Evolutionary conservation across 1,284 basidiomycete species (phyloP).

Genomic region (Malassezia nana): DNA sequence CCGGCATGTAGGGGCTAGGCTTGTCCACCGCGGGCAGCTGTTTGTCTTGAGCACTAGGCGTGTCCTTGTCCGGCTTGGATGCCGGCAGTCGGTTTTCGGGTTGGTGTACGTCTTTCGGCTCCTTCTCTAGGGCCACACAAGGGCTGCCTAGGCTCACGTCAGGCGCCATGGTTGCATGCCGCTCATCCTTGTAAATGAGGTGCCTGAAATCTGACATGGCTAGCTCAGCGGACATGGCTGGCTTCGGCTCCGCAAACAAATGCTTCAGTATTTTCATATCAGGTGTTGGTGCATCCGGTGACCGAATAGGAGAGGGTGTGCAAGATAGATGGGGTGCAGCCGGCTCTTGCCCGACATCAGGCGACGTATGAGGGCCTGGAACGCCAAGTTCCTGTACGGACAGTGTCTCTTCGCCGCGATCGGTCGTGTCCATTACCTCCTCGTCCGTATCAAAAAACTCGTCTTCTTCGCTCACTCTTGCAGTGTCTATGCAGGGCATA

Average conservation of each 20-base stretch:
- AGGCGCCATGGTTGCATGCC: background rate
- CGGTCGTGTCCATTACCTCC: background rate
- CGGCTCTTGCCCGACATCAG: background rate
- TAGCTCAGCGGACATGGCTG: background rate
- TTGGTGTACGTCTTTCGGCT: background rate
- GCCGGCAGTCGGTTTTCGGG: background rate
- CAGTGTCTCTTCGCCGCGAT: background rate
- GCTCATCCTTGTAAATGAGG: background rate
- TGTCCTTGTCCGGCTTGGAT: background rate
- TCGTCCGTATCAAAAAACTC: conserved; percentile 1
- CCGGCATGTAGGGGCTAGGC: background rate
- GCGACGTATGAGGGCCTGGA: background rate
- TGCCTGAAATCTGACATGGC: conserved; percentile 14
- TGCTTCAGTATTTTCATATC: conserved; percentile 16
- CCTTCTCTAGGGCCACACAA: conserved; percentile 3
- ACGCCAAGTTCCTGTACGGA: background rate
- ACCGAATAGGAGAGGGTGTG: background rate
- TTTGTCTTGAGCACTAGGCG: background rate
- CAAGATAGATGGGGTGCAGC: background rate
- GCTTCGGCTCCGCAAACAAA: conserved; percentile 12
- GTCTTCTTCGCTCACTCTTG: background rate
- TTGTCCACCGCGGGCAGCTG: background rate
- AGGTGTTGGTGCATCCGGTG: background rate
- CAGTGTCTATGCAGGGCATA: too few relatives aligned
- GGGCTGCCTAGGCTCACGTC: conserved; percentile 3